A percentile compares a stretch with the other conserved stretches of the same genome.
Evolutionary conservation across 345 rosid species (phyloP).

Genomic region (Limnanthes douglasii): DNA sequence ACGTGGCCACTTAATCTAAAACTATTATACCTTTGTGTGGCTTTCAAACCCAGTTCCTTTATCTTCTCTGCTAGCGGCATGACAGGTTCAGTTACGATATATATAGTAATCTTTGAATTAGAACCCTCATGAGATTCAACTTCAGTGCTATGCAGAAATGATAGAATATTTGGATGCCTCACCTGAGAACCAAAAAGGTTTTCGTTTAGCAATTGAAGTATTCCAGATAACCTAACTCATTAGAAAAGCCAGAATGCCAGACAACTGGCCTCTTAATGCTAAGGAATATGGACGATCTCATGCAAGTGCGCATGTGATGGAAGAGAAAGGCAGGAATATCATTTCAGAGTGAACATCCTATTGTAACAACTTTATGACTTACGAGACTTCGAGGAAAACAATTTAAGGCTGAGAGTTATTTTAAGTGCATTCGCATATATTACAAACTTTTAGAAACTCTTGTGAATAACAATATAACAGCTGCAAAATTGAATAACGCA

Average conservation of each 20-base stretch:
- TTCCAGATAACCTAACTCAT: neutral
- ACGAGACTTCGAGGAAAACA: no score
- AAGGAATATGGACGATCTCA: neutral
- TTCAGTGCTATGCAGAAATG: conserved; percentile 93
- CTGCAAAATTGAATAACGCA: neutral
- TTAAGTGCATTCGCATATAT: no score
- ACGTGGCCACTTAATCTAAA: no score
- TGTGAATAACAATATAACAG: no score
- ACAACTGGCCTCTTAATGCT: no score
- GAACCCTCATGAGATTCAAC: conserved; percentile 68
- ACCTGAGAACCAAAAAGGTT: conserved; percentile 44
- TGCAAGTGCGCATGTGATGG: conserved; percentile 4
- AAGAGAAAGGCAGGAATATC: neutral
- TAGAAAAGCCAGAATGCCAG: no score
- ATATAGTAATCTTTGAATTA: conserved; percentile 53
- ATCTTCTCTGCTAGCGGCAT: conserved; percentile 95
- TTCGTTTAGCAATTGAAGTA: no score
- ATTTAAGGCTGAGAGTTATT: no score
- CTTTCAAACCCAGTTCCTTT: conserved; percentile 79
- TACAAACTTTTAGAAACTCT: no score
- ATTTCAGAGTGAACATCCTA: no score
- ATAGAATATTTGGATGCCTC: conserved; percentile 89
- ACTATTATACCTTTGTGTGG: conserved; percentile 63
- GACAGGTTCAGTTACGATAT: conserved; percentile 96
- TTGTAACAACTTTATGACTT: no score